A percentile compares a stretch with the other conserved stretches of the same genome.
These are phyloP conservation scores for Penicillium paradoxum DNA, from an alignment of 495 filamentous ascomycete genomes.

Conservation along the genomic window DNA sequence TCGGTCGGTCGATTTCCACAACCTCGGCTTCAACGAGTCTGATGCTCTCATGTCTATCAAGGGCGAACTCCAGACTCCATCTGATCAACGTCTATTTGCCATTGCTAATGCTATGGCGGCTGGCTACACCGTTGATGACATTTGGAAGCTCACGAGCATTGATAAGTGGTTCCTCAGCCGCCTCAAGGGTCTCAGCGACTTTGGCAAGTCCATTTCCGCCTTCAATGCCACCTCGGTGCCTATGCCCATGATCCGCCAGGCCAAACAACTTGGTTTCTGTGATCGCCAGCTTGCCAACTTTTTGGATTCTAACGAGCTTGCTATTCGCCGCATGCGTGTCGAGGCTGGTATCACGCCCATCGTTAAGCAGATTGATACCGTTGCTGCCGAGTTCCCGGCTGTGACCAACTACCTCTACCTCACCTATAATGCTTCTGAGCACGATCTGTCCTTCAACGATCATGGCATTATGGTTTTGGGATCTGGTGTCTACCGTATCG, in stretches of 20 bases:
- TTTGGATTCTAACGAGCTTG: conserved; percentile 86
- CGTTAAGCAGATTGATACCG: conserved; percentile 98
- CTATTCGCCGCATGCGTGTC: conserved; percentile 72
- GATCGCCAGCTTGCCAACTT: conserved; percentile 93
- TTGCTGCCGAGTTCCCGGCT: conserved; percentile 93
- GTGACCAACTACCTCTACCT: conserved; percentile 96
- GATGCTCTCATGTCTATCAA: conserved; percentile 92
- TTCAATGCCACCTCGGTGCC: conserved; percentile 69
- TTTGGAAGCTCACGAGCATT: conserved; percentile 96
- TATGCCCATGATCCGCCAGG: conserved; percentile 60
- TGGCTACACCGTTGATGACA: conserved; percentile 90
- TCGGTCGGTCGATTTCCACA: conserved; percentile 88
- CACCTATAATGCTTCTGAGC: conserved; percentile 87
- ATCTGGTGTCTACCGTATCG: conserved; percentile 96
- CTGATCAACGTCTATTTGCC: conserved; percentile 94
- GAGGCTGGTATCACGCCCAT: conserved; percentile 81
- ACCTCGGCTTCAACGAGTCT: conserved; percentile 92
- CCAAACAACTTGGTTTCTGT: conserved; percentile 90
- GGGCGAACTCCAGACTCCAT: conserved; percentile 91
- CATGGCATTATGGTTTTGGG: conserved; percentile 93
- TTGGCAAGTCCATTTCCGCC: conserved; percentile 67
- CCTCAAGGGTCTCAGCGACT: conserved; percentile 86
- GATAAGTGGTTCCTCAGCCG: conserved; percentile 80
- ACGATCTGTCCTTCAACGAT: conserved; percentile 81
- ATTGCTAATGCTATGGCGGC: conserved; percentile 96